Percentiles rank a stretch among this genome's conserved stretches.
These are phyloP conservation scores for Talaromyces verruculosus DNA, from an alignment of 2,329 filamentous ascomycete species.

Conservation along the genomic window DNA sequence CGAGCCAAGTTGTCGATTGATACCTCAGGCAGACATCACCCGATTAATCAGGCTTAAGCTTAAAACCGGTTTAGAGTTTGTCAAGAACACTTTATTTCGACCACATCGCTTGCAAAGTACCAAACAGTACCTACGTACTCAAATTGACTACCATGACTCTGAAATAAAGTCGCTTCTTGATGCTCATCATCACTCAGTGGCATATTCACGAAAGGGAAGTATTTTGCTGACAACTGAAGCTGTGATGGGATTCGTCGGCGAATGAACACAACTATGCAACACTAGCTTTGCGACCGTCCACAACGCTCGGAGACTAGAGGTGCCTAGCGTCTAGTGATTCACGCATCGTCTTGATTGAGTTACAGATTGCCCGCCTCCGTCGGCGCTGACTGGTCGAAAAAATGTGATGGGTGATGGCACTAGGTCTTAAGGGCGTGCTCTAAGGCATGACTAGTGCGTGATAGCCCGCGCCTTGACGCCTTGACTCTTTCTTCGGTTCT, in stretches of 20 bases:
- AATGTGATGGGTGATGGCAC: constrained; percentile 9
- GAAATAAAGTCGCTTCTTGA: not conserved
- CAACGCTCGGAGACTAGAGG: not conserved
- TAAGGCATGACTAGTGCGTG: constrained; percentile 11
- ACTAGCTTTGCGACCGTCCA: not conserved
- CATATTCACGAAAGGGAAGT: not conserved
- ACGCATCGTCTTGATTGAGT: not conserved
- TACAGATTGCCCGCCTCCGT: not conserved
- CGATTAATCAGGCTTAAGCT: not conserved
- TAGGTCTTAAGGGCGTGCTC: not conserved
- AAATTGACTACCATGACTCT: not conserved
- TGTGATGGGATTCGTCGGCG: not conserved
- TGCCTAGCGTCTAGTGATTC: constrained; percentile 6
- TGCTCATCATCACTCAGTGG: not conserved
- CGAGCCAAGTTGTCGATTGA: not conserved
- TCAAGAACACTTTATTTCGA: not conserved
- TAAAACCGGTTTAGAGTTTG: not conserved
- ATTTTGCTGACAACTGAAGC: not conserved
- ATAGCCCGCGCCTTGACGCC: constrained; percentile 2
- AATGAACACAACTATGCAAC: not conserved
- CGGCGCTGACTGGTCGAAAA: constrained; percentile 1
- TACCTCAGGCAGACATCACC: not conserved
- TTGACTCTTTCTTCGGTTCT: constrained; percentile 5
- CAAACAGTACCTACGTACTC: not conserved
- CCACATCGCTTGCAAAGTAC: not conserved